phyloP scores from a whole-genome alignment of 306 rosid species.

The Glycine soja region DNA sequence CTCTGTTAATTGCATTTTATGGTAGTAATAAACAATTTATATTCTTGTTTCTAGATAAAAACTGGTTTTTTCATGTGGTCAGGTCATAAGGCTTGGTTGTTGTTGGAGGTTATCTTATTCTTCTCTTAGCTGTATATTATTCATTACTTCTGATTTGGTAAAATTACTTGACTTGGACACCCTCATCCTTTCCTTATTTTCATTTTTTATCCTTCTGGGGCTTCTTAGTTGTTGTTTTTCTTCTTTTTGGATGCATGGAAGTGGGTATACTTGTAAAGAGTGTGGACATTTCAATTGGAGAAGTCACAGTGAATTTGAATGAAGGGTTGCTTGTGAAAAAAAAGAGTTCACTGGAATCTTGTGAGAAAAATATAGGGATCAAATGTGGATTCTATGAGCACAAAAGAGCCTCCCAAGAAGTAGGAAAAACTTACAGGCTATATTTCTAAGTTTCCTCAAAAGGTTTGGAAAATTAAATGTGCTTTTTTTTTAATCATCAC shows the following conservation, averaged over 20 bases:
- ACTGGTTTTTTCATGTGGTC: constrained; percentile 18
- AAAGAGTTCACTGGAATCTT: constrained; percentile 64
- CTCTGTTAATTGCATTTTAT: constrained; percentile 19
- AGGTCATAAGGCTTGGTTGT: background rate
- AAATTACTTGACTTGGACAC: constrained; percentile 19
- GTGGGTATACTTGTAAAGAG: constrained; percentile 70
- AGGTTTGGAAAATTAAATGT: constrained; percentile 61
- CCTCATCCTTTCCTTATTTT: constrained; percentile 15
- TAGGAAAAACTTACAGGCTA: constrained; percentile 54
- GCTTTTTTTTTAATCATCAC: background rate
- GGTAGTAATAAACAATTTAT: background rate
- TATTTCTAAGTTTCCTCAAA: constrained; percentile 75
- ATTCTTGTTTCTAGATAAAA: constrained; percentile 18
- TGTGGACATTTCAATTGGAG: constrained; percentile 71
- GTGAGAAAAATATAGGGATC: constrained; percentile 52
- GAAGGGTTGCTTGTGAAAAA: constrained; percentile 70
- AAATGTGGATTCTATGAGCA: constrained; percentile 53
- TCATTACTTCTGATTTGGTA: no score
- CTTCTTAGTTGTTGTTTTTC: constrained; percentile 17
- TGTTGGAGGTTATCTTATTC: constrained; percentile 29
- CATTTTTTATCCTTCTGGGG: constrained; percentile 30
- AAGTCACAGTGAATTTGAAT: constrained; percentile 70
- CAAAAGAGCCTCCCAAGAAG: constrained; percentile 58
- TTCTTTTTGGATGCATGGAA: constrained; percentile 73
- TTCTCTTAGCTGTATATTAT: background rate